phyloP scores from a whole-genome alignment of 208 protist genomes.

The Leishmania turanica region DNA sequence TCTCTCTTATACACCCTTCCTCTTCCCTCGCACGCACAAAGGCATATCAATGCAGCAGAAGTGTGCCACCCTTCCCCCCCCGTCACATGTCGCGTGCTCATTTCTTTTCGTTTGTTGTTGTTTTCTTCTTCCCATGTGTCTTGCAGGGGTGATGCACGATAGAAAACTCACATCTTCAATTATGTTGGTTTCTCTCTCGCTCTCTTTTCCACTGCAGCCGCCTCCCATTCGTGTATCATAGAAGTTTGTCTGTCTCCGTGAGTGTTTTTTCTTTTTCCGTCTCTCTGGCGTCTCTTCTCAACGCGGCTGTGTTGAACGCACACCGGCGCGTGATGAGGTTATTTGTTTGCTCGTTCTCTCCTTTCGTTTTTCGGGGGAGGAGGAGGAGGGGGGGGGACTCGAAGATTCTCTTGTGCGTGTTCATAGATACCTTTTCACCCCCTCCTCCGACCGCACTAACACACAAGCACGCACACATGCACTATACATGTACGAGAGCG shows the following conservation, averaged over 20 bases:
- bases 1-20: not conserved
- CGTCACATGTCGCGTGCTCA: not conserved
- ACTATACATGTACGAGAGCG: not conserved
- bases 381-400: not conserved
- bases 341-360: not conserved
- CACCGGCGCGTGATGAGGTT: not conserved
- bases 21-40: not conserved
- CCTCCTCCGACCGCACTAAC: not conserved
- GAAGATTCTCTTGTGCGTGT: not conserved
- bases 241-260: not conserved
- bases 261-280: not conserved
- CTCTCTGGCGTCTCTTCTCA: not conserved
- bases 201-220: slow-evolving; percentile 3
- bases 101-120: not conserved
- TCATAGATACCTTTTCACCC: not conserved
- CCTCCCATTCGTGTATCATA: slow-evolving; percentile 2
- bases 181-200: not conserved
- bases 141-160: not conserved
- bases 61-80: not conserved
- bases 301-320: not conserved
- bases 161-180: not conserved
- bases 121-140: not conserved
- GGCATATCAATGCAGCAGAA: not conserved
- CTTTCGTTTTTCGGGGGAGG: not conserved
- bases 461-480: not conserved